phyloP scores from a whole-genome alignment of 371 early-diverging fungal species.

The Rhizopus microsporus region DNA sequence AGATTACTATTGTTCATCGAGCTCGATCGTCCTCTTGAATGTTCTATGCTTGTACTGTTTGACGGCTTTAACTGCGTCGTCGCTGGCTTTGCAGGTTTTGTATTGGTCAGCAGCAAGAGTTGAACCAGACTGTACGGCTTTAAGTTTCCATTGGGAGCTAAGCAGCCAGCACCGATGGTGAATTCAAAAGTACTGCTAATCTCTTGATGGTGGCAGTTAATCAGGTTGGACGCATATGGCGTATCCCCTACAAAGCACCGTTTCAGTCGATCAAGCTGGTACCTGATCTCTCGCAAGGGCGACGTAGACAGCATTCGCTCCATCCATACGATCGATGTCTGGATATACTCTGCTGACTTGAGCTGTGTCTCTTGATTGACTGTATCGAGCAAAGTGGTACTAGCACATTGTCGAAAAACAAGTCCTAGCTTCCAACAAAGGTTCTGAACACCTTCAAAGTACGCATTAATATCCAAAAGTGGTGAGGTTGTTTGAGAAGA shows the following conservation, averaged over 20 bases:
- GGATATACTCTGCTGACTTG: slow-evolving; percentile 19
- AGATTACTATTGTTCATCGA: slow-evolving; percentile 7
- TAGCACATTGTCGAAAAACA: slow-evolving; percentile 24
- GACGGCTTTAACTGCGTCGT: not conserved
- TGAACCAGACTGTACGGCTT: slow-evolving; percentile 42
- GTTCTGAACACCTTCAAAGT: slow-evolving; percentile 37
- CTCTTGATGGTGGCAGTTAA: not conserved
- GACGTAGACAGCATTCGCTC: slow-evolving; percentile 1
- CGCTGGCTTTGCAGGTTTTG: slow-evolving; percentile 3
- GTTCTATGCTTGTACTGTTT: not conserved
- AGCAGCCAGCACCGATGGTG: slow-evolving; percentile 16
- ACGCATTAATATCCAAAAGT: slow-evolving; percentile 29
- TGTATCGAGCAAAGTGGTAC: slow-evolving; percentile 29
- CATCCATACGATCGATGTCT: slow-evolving; percentile 11
- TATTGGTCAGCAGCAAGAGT: slow-evolving; percentile 12
- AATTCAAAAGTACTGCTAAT: not conserved
- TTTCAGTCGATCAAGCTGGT: slow-evolving; percentile 10
- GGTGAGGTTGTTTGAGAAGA: slow-evolving; percentile 35
- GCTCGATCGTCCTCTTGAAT: slow-evolving; percentile 7
- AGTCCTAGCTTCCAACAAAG: slow-evolving; percentile 44
- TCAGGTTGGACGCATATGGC: slow-evolving; percentile 1
- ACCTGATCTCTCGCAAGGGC: slow-evolving; percentile 4
- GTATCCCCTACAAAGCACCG: slow-evolving; percentile 15
- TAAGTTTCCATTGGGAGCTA: slow-evolving; percentile 36
- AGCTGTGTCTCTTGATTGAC: slow-evolving; percentile 24